Evolutionary conservation across 108 stramenopile genomes (phyloP).

Genomic region (Licmophora abbreviata): DNA sequence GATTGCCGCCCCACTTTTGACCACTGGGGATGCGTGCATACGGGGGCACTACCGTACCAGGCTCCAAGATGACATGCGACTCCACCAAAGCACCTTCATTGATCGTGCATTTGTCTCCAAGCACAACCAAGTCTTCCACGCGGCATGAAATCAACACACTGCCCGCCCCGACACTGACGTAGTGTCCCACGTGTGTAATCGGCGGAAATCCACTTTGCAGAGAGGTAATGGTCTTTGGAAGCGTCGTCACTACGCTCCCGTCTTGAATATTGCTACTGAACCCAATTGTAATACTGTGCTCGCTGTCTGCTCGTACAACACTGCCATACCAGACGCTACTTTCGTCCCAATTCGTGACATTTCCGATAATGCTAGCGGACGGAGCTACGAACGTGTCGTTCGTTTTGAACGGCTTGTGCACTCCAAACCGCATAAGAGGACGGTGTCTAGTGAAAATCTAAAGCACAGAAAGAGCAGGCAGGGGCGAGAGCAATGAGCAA

Average conservation of each 20-base stretch:
- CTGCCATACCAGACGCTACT: constrained; percentile 96
- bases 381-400: constrained; percentile 96
- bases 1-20: constrained; percentile 91
- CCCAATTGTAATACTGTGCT: constrained; percentile 78
- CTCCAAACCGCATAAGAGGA: constrained; percentile 72
- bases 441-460: constrained; percentile 84
- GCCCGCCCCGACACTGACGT: constrained; percentile 70
- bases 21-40: constrained; percentile 81
- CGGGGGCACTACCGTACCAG: constrained; percentile 85
- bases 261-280: constrained; percentile 80
- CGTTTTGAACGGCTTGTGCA: constrained; percentile 65
- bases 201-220: constrained; percentile 79
- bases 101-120: constrained; percentile 87
- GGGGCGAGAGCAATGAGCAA: constrained; percentile 5
- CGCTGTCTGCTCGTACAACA: constrained; percentile 88
- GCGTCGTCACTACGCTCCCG: constrained; percentile 81
- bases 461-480: neutral
- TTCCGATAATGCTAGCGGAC: constrained; percentile 93
- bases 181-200: constrained; percentile 76
- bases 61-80: constrained; percentile 74
- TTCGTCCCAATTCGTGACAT: constrained; percentile 92
- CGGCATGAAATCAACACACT: constrained; percentile 77
- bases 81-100: constrained; percentile 85
- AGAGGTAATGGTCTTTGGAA: constrained; percentile 40
- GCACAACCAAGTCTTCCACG: constrained; percentile 70